phyloP scores from a whole-genome alignment of 441 rosid genomes.

The Populus trichocarpa region DNA sequence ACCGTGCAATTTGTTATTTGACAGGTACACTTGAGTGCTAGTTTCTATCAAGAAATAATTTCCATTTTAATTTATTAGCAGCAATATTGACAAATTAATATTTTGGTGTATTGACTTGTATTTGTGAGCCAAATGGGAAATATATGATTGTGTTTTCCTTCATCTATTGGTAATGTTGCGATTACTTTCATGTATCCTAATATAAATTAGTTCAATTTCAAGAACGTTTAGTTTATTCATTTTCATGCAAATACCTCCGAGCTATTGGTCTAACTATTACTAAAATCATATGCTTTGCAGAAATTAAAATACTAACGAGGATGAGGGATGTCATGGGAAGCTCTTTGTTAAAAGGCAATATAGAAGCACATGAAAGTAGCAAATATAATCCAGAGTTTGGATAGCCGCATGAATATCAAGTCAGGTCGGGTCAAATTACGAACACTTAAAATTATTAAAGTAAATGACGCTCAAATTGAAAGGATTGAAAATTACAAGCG shows the following conservation, averaged over 20 bases:
- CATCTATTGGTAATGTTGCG: too few species aligned
- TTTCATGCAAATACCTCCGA: too few species aligned
- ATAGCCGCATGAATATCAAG: neutral
- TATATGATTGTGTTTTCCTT: too few species aligned
- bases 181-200: too few species aligned
- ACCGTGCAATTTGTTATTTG: neutral
- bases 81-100: neutral
- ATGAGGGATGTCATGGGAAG: neutral
- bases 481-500: too few species aligned
- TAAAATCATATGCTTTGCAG: neutral
- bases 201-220: too few species aligned
- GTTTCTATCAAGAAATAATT: neutral
- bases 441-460: too few species aligned
- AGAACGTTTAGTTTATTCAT: too few species aligned
- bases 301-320: neutral
- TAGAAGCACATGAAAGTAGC: neutral
- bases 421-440: too few species aligned
- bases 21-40: neutral
- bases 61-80: neutral
- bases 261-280: neutral
- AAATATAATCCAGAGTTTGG: neutral
- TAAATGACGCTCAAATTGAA: too few species aligned
- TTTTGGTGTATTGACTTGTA: neutral
- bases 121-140: too few species aligned
- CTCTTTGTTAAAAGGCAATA: neutral